A percentile compares a stretch with the other conserved stretches of the same genome.
Evolutionary conservation across 2,329 filamentous ascomycete species (phyloP).

Genomic region (Tetracladium maxilliforme): DNA sequence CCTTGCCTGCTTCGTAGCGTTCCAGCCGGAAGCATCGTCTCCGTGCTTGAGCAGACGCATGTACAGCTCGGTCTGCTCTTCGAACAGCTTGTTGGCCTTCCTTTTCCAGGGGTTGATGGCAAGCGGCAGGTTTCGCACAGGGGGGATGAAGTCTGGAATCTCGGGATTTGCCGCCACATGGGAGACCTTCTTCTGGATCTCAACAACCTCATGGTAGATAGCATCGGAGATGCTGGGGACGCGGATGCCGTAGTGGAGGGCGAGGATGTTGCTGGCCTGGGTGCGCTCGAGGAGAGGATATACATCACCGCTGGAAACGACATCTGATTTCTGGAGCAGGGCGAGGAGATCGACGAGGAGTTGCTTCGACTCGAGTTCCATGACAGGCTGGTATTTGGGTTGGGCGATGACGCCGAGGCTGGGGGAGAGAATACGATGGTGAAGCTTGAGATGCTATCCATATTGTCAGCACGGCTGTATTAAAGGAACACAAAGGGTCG

Average conservation of each 20-base stretch:
- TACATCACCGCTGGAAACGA: slow-evolving; percentile 10
- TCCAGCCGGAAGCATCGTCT: slow-evolving; percentile 7
- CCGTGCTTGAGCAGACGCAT: slow-evolving; percentile 8
- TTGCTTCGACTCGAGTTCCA: slow-evolving; percentile 16
- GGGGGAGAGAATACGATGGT: slow-evolving; percentile 1
- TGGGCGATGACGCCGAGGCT: slow-evolving; percentile 1
- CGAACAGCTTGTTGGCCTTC: slow-evolving; percentile 7
- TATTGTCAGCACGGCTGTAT: too few relatives aligned
- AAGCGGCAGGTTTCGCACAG: slow-evolving; percentile 1
- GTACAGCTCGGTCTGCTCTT: slow-evolving; percentile 7
- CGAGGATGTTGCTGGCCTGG: slow-evolving; percentile 23
- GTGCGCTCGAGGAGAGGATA: slow-evolving; percentile 23
- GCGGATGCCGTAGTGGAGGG: slow-evolving; percentile 21
- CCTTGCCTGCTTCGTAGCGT: slow-evolving; percentile 7
- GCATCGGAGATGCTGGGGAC: slow-evolving; percentile 9
- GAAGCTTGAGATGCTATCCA: slow-evolving; percentile 1
- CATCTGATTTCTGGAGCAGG: too few relatives aligned
- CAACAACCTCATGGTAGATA: background rate
- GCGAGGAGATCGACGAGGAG: slow-evolving; percentile 18
- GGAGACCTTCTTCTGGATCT: background rate
- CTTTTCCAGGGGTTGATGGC: slow-evolving; percentile 5
- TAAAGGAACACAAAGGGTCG: too few relatives aligned
- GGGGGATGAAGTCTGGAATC: slow-evolving; percentile 1
- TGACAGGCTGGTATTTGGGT: slow-evolving; percentile 11
- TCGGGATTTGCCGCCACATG: slow-evolving; percentile 1